phyloP scores from a whole-genome alignment of 768 basidiomycete species.

The Boletus subcaerulescens region DNA sequence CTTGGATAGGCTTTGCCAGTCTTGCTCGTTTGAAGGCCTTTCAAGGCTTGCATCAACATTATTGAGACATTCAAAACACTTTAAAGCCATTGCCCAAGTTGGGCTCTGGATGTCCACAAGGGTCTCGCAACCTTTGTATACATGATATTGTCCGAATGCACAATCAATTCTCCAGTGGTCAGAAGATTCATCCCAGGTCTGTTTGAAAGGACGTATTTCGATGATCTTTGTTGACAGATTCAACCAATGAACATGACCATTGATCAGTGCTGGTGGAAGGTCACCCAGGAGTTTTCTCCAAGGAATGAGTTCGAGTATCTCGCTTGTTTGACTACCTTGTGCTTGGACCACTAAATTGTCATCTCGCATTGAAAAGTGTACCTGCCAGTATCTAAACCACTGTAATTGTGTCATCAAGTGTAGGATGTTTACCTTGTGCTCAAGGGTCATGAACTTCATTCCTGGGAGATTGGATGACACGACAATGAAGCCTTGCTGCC shows the following conservation, averaged over 20 bases:
- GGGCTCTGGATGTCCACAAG: slow-evolving; percentile 18
- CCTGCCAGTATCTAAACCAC: neutral
- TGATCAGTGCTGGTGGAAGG: slow-evolving; percentile 15
- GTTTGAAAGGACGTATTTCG: slow-evolving; percentile 22
- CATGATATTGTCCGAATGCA: neutral
- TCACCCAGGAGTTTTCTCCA: slow-evolving; percentile 6
- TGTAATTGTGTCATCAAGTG: neutral
- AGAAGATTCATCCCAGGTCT: slow-evolving; percentile 15
- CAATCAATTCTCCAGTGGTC: slow-evolving; percentile 22
- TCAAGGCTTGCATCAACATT: no score
- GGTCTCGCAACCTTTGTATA: neutral
- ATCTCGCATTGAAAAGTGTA: slow-evolving; percentile 12
- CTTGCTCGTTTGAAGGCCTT: no score
- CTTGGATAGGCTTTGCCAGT: neutral
- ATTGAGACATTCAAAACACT: neutral
- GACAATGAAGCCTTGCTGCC: neutral
- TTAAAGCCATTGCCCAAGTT: neutral
- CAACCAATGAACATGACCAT: slow-evolving; percentile 24
- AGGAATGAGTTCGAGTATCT: slow-evolving; percentile 21
- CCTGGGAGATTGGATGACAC: neutral
- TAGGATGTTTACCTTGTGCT: slow-evolving; percentile 2
- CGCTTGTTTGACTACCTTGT: neutral
- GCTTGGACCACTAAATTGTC: slow-evolving; percentile 7
- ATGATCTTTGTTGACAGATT: slow-evolving; percentile 11
- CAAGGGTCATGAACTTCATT: neutral